Evolutionary conservation across 2,329 filamentous ascomycete genomes (phyloP), one percentile per base, ranked within the genome.

Genomic region (Didymella exigua): DNA sequence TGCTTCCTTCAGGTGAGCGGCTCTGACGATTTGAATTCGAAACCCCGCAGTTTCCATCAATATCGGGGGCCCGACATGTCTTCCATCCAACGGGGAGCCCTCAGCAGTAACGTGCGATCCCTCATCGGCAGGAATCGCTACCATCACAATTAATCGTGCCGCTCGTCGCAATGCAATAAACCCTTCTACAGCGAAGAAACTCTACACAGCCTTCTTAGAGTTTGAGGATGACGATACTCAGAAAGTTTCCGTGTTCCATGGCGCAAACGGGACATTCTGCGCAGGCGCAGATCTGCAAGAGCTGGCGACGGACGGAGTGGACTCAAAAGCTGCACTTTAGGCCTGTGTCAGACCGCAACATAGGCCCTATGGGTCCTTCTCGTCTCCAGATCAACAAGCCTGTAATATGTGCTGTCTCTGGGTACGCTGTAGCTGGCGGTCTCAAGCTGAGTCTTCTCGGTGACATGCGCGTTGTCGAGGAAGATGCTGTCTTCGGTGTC

Each of bases 111-210:
- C 49, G n/a, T 56, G 67, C 38, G 54, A 43, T 16, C 9, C 61
- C 3, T 65, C 64, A 5, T 11, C 58, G 19, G 41, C 44, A 14
- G 82, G 82, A 41, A 82, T 86, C 61, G 82, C 82, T 0, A 80
- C 76, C n/a, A 81, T 86, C 51, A 77, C 79, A n/a, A 78, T 86
- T 59, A 79, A 82, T 67, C 78, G 82, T n/a, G 74, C 75, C 0
- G 67, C 78, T 11, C 74, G 77, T 21, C 77, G 78, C 46, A 86
- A 86, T 62, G 83, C 82, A 11, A 77, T 86, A 34, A 77, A 85
- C 58, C 68, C 73, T 2, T 54, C 74, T 1, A 84, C 83, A 4
- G 82, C 78, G 2, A 69, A 69, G 26, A 77, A 77, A 30, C 77
- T 86, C 5, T 78, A 79, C 23, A 63, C 75, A 0, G 79, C 81